These are phyloP conservation scores for Wolfiporia cocos DNA, from an alignment of 1,284 basidiomycete genomes.

Conservation along the genomic window DNA sequence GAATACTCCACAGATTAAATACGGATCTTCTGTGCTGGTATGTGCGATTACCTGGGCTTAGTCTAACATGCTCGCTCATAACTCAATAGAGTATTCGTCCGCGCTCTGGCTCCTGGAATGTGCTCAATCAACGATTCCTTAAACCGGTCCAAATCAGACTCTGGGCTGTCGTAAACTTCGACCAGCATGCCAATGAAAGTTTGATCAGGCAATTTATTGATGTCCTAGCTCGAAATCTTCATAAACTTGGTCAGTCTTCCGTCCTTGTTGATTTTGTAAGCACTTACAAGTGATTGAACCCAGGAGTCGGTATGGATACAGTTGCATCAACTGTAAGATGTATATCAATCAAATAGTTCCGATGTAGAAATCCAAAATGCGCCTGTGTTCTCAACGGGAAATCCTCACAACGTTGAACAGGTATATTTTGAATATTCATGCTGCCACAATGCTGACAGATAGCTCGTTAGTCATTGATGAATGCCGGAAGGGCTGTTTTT, in stretches of 20 bases:
- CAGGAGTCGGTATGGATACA: too few relatives aligned
- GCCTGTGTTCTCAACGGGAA: not conserved
- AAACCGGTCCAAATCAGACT: conserved; percentile 9
- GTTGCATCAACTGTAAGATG: too few relatives aligned
- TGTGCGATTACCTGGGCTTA: not conserved
- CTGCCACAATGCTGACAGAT: not conserved
- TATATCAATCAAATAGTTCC: too few relatives aligned
- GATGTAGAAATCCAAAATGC: too few relatives aligned
- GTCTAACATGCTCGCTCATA: not conserved
- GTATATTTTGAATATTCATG: not conserved
- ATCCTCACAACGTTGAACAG: not conserved
- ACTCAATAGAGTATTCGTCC: conserved; percentile 9
- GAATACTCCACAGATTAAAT: conserved; percentile 24
- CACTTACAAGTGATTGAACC: too few relatives aligned
- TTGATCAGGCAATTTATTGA: conserved; percentile 15
- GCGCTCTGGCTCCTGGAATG: conserved; percentile 27
- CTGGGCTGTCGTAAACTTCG: conserved; percentile 28
- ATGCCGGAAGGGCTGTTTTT: too few relatives aligned
- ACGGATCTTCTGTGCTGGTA: conserved; percentile 13
- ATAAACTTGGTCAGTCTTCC: conserved; percentile 26
- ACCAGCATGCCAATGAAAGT: not conserved
- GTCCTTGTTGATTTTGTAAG: too few relatives aligned
- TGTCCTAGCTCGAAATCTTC: conserved; percentile 22
- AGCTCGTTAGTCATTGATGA: too few relatives aligned
- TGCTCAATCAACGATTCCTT: conserved; percentile 22